Percentiles rank a stretch among this genome's conserved stretches.
These are phyloP conservation scores for Tuber microsphaerosporum DNA, from an alignment of 495 filamentous ascomycete species.

Conservation along the genomic window DNA sequence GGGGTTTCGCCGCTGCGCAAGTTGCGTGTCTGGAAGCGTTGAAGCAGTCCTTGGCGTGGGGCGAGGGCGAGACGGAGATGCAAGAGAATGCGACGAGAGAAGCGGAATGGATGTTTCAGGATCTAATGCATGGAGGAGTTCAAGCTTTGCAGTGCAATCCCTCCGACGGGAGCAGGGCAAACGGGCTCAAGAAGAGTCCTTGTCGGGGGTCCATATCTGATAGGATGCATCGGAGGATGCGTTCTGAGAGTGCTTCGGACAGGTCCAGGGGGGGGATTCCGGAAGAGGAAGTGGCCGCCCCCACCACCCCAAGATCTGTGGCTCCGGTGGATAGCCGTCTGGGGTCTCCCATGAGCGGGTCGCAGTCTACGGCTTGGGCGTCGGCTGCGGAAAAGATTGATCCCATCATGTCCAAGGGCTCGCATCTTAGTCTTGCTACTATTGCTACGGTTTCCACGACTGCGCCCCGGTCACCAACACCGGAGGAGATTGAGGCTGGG, in stretches of 20 bases:
- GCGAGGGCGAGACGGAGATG: conserved; percentile 20
- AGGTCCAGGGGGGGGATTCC: neutral
- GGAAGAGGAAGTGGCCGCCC: neutral
- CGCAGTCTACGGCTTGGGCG: neutral
- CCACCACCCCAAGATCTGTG: neutral
- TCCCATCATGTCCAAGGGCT: conserved; percentile 16
- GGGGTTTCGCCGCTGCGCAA: conserved; percentile 29
- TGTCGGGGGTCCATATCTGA: conserved; percentile 17
- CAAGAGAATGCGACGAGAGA: conserved; percentile 25
- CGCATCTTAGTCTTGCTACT: conserved; percentile 18
- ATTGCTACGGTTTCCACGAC: conserved; percentile 14
- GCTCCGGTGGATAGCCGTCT: neutral
- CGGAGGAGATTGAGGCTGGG: conserved; percentile 30
- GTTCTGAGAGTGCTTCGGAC: neutral
- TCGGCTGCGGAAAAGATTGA: conserved; percentile 7
- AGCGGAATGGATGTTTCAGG: conserved; percentile 33
- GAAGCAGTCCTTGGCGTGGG: conserved; percentile 22
- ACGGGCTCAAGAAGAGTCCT: conserved; percentile 17
- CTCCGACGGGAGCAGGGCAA: conserved; percentile 13
- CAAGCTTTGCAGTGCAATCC: conserved; percentile 23
- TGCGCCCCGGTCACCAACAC: conserved; percentile 24
- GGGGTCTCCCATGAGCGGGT: neutral
- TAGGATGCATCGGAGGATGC: conserved; percentile 3
- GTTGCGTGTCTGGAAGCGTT: conserved; percentile 28
- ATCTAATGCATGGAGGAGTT: conserved; percentile 32